phyloP scores from a whole-genome alignment of 208 protist species.

The Leishmania arabica region DNA sequence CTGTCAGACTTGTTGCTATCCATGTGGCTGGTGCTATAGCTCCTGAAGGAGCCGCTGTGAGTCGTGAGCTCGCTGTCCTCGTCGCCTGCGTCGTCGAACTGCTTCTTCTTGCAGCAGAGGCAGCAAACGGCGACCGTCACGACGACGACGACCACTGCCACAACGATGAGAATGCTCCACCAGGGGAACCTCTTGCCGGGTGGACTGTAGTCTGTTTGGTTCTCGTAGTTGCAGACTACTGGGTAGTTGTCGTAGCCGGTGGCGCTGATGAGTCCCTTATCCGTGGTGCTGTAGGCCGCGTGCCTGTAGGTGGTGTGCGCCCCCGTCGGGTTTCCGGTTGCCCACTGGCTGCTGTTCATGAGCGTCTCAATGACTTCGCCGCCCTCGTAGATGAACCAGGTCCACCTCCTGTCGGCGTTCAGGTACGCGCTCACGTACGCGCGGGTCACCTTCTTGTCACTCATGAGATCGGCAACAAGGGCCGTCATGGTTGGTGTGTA shows the following conservation, averaged over 20 bases:
- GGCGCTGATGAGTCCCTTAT: conserved; percentile 12
- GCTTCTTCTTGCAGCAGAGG: conserved; percentile 21
- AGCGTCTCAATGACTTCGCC: neutral
- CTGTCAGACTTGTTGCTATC: neutral
- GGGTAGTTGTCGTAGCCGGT: conserved; percentile 1
- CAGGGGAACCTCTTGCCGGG: conserved; percentile 11
- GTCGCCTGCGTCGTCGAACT: neutral
- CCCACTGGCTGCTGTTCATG: conserved; percentile 4
- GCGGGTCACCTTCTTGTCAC: neutral
- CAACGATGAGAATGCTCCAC: conserved; percentile 24
- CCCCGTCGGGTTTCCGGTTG: conserved; percentile 10
- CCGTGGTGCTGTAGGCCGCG: conserved; percentile 12
- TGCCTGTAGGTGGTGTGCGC: conserved; percentile 4
- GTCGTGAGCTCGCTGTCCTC: conserved; percentile 4
- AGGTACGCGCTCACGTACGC: conserved; percentile 23
- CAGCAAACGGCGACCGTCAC: conserved; percentile 3
- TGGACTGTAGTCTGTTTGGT: neutral
- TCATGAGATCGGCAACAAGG: neutral
- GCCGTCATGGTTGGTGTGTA: neutral
- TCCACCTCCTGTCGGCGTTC: neutral
- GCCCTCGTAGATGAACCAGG: conserved; percentile 6
- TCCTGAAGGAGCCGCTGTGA: conserved; percentile 16
- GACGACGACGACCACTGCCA: conserved; percentile 6
- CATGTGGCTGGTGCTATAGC: neutral
- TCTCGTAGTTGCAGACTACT: neutral